phyloP scores from a whole-genome alignment of 179 eudicot genomes.

The Beta macrorhiza region DNA sequence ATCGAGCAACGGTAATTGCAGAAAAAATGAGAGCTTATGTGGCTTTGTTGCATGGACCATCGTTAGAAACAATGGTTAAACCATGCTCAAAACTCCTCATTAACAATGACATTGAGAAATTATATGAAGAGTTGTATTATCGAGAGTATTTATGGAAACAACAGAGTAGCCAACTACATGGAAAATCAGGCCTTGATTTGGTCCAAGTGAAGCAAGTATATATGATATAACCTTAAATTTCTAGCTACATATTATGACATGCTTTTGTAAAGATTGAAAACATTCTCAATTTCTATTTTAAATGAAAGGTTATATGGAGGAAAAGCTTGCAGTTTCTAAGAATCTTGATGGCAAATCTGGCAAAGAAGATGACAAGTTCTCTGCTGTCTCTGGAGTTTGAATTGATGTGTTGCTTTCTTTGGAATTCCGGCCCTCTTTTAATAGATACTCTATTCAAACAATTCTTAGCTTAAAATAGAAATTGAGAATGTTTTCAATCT shows the following conservation, averaged over 20 bases:
- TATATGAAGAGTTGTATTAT: not conserved
- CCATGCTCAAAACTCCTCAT: not conserved
- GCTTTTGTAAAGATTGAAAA: not conserved
- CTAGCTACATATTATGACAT: not conserved
- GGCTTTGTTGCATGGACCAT: conserved; percentile 25
- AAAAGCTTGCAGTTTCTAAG: not conserved
- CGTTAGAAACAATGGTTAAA: conserved; percentile 23
- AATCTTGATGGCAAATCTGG: not conserved
- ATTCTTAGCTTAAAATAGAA: no score
- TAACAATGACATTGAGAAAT: not conserved
- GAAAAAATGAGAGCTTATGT: conserved; percentile 31
- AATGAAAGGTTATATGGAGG: not conserved
- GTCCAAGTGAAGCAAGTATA: not conserved
- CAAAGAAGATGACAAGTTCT: not conserved
- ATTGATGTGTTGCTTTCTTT: no score
- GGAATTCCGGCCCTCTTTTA: no score
- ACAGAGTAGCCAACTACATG: not conserved
- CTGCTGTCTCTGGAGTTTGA: not conserved
- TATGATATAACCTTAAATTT: no score
- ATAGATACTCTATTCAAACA: no score
- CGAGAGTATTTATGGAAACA: not conserved
- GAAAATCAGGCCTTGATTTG: not conserved
- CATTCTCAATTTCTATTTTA: no score
- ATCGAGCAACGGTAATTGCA: conserved; percentile 42
- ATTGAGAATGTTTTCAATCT: no score